These are phyloP conservation scores for Mrakia hoshinonis DNA, from an alignment of 768 basidiomycete genomes.

Conservation along the genomic window DNA sequence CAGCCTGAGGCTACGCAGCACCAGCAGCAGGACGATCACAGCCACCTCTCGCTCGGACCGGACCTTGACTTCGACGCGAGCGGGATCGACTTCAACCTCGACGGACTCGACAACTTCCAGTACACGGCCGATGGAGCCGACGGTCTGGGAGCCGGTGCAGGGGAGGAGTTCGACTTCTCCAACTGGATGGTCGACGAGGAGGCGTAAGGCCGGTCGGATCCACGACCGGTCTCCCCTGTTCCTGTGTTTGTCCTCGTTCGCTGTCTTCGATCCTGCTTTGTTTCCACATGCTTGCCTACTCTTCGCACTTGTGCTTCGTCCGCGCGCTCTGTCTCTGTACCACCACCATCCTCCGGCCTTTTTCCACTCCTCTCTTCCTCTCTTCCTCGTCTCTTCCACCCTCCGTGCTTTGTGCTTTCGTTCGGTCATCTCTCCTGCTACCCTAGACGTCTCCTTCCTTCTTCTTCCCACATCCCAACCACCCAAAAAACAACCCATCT, in stretches of 20 bases:
- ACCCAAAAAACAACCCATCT: too few relatives aligned
- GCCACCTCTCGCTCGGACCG: not conserved
- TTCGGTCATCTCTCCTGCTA: too few relatives aligned
- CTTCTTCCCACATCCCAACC: too few relatives aligned
- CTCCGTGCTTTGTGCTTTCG: too few relatives aligned
- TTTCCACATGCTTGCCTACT: not conserved
- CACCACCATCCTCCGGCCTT: not conserved
- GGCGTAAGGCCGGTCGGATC: not conserved
- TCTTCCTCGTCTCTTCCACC: too few relatives aligned
- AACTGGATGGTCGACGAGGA: slow-evolving; percentile 2
- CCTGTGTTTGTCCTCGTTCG: not conserved
- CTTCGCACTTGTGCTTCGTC: not conserved
- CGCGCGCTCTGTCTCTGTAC: not conserved
- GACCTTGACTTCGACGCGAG: not conserved
- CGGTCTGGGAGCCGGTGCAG: not conserved
- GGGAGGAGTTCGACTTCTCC: slow-evolving; percentile 10
- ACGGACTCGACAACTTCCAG: not conserved
- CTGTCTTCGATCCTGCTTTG: not conserved
- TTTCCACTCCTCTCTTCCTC: not conserved
- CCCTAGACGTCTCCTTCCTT: too few relatives aligned
- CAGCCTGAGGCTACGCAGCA: not conserved
- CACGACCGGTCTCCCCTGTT: not conserved
- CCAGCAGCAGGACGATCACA: not conserved
- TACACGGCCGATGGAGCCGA: too few relatives aligned
- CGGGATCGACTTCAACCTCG: not conserved